Conservation (phyloP, 441 rosid species). For the Jatropha podagrica region DNA sequence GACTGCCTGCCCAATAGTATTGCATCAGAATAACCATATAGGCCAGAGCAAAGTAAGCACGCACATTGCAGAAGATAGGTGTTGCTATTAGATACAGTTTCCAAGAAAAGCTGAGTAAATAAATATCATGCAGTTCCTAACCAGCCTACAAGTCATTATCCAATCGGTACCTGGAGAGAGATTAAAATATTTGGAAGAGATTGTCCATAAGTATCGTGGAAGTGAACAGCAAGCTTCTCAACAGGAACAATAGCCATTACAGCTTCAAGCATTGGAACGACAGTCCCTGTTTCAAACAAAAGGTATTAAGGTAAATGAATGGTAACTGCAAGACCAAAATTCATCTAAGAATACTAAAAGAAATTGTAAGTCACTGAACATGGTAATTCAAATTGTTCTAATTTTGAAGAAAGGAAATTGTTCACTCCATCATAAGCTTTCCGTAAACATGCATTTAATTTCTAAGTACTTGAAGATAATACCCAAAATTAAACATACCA, state of each 20-base stretch:
- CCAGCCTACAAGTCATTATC: background rate
- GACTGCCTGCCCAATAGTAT: too few relatives aligned
- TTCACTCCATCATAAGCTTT: background rate
- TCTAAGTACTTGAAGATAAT: background rate
- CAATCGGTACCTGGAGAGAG: slow-evolving; percentile 75
- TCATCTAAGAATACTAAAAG: background rate
- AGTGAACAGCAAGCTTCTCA: slow-evolving; percentile 87
- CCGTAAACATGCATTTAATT: background rate
- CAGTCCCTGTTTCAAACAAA: slow-evolving; percentile 54
- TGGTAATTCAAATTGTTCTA: background rate
- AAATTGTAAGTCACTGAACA: background rate
- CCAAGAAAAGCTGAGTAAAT: background rate
- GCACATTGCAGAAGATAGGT: background rate
- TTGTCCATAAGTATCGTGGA: slow-evolving; percentile 98
- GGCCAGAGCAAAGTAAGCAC: background rate
- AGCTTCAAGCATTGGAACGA: slow-evolving; percentile 88
- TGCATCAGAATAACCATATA: background rate
- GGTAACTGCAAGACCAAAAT: background rate
- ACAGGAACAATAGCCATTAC: slow-evolving; percentile 80
- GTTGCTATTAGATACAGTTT: background rate
- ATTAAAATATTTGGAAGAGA: slow-evolving; percentile 83
- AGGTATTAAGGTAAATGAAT: background rate
- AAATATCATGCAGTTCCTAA: background rate
- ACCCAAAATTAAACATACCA: background rate
- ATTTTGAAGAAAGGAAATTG: background rate